These are phyloP conservation scores for Funneliformis geosporum DNA, from an alignment of 192 early-diverging fungal species.

Conservation along the genomic window DNA sequence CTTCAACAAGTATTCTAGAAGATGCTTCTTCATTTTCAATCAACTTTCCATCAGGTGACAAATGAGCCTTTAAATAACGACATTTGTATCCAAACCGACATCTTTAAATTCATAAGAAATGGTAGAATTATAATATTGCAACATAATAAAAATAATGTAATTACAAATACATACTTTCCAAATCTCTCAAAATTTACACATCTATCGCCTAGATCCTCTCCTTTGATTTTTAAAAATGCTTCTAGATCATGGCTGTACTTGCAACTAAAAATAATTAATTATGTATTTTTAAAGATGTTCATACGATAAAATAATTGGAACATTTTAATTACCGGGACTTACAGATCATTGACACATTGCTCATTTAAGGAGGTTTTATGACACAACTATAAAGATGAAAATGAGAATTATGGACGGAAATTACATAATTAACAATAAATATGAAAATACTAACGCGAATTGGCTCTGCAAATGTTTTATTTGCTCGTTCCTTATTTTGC, in stretches of 20 bases:
- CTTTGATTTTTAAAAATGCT: constrained; percentile 71
- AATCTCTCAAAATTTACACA: constrained; percentile 73
- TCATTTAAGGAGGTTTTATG: not conserved
- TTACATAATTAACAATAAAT: not conserved
- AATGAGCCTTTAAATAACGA: constrained; percentile 57
- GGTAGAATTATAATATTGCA: not conserved
- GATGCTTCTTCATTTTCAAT: constrained; percentile 59
- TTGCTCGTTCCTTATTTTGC: constrained; percentile 1
- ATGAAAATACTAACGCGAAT: not conserved
- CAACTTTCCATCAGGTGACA: constrained; percentile 48
- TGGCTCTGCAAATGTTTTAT: not conserved
- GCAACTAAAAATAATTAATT: constrained; percentile 50
- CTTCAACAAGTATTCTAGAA: constrained; percentile 29
- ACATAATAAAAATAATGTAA: not conserved
- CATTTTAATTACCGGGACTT: not conserved
- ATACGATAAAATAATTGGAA: not conserved
- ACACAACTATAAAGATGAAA: constrained; percentile 2
- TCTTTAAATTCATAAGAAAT: constrained; percentile 26
- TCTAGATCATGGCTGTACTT: constrained; percentile 78
- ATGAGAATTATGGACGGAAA: not conserved
- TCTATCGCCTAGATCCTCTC: constrained; percentile 66
- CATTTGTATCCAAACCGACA: constrained; percentile 68
- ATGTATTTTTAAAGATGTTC: not conserved
- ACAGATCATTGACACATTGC: constrained; percentile 4
- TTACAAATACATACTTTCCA: constrained; percentile 68